Percentiles rank a stretch among this genome's conserved stretches.
phyloP scores from a whole-genome alignment of 768 basidiomycete species.

The Calocybe indica region DNA sequence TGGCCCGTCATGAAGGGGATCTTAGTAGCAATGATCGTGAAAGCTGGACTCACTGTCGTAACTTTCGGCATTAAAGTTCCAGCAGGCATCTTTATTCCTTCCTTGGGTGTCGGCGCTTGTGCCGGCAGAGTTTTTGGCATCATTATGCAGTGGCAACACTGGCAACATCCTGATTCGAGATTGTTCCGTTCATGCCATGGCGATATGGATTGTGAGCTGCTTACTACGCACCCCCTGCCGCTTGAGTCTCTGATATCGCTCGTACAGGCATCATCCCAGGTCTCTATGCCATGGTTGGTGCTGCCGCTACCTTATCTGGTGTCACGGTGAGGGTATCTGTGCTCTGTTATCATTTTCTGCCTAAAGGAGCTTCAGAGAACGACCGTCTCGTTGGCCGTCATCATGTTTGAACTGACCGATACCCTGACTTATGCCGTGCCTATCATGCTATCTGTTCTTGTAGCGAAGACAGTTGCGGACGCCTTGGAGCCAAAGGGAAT shows the following conservation, averaged over 20 bases:
- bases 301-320: constrained; percentile 91
- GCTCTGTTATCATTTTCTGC: constrained; percentile 3
- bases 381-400: constrained; percentile 92
- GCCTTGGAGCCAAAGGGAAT: constrained; percentile 90
- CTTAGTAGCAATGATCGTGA: constrained; percentile 74
- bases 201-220: constrained; percentile 53
- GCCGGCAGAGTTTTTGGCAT: constrained; percentile 87
- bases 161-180: constrained; percentile 46
- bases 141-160: constrained; percentile 69
- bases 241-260: neutral
- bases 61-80: constrained; percentile 92
- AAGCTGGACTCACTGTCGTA: constrained; percentile 73
- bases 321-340: constrained; percentile 63
- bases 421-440: constrained; percentile 90
- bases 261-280: constrained; percentile 69
- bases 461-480: constrained; percentile 88
- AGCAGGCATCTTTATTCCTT: constrained; percentile 96
- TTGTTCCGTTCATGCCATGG: constrained; percentile 66
- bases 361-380: constrained; percentile 46
- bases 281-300: constrained; percentile 93
- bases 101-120: constrained; percentile 91
- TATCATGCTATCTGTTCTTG: constrained; percentile 82
- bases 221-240: neutral
- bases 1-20: constrained; percentile 62
- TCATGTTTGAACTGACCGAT: constrained; percentile 92